Base-by-base conservation (phyloP, 139 green algal species). In the Coccomyxa sp. region DNA sequence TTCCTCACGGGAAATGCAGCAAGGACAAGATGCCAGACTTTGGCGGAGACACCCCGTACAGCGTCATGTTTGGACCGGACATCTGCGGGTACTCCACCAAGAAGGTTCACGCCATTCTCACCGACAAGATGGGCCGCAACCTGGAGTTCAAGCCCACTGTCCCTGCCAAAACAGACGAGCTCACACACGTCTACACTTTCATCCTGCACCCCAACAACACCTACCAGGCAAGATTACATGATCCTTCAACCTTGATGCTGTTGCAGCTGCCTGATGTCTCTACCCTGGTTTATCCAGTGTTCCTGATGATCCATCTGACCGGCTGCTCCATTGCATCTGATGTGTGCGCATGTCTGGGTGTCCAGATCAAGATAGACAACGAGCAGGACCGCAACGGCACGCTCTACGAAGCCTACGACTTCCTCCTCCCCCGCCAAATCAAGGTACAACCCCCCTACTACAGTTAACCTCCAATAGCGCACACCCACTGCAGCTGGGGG, bases 41-140 rank as follows among this genome's bases (percentile, higher is more conserved):
- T 23, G 87, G 88, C 63, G 86, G 93, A 76, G 87, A 97, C 30
- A 97, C 96, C 7, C 92, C 94, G 17, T 99, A 99, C 92, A 93
- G 91, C n/a, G 90, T 99, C 87, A 99, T 99, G 96, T 99, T 99
- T 87, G 96, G 96, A 59, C 96, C 96, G 10, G 96, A 99, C 88
- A 98, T 98, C 86, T 99, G 96, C 88, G 96, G 96, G 76, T 74
- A 30, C 66, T 89, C 80, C 51, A 92, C 89, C 30, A 87, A 92
- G 87, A 92, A 91, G 88, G 88, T 98, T 1, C 95, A 98, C 87
- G 84, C 98, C 14, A 98, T 98, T 75, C 85, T 98, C 31, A 85
- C 89, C 38, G 89, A 96, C 84, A 95, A 92, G 77, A 95, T 94
- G 66, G 66, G 66, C 80, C 90, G 95, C 81, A 84, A 95, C 78